These are phyloP conservation scores for Lizonia empirigonia DNA, from an alignment of 2,329 filamentous ascomycete genomes.

Conservation along the genomic window DNA sequence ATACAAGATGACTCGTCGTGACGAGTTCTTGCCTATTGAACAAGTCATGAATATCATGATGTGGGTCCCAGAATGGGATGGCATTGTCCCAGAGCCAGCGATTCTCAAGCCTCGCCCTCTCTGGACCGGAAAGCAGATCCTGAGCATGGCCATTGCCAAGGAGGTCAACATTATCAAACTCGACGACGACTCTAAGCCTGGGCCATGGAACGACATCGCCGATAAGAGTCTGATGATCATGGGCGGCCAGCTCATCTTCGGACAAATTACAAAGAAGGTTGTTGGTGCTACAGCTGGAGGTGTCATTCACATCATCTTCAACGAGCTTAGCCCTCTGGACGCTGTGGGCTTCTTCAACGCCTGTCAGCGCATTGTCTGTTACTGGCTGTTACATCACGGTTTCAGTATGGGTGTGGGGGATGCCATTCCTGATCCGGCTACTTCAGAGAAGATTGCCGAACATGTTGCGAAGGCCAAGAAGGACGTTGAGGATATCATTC, in stretches of 20 bases:
- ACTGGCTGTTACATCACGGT: slow-evolving; percentile 95
- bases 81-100: slow-evolving; percentile 88
- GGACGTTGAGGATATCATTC: slow-evolving; percentile 77
- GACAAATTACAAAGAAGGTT: slow-evolving; percentile 89
- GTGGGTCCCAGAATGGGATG: slow-evolving; percentile 98
- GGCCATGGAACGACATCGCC: slow-evolving; percentile 64
- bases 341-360: slow-evolving; percentile 97
- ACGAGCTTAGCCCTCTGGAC: slow-evolving; percentile 83
- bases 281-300: slow-evolving; percentile 89
- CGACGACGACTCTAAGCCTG: slow-evolving; percentile 62
- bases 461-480: slow-evolving; percentile 82
- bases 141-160: slow-evolving; percentile 87
- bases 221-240: slow-evolving; percentile 85
- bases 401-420: slow-evolving; percentile 99
- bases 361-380: slow-evolving; percentile 90
- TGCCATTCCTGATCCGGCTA: slow-evolving; percentile 86
- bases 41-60: slow-evolving; percentile 96
- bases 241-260: slow-evolving; percentile 87
- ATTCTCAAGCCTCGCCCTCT: slow-evolving; percentile 89
- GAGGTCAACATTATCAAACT: slow-evolving; percentile 74
- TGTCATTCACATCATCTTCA: slow-evolving; percentile 95
- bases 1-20: slow-evolving; percentile 94
- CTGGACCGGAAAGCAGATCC: slow-evolving; percentile 98
- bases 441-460: slow-evolving; percentile 81
- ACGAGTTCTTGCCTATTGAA: slow-evolving; percentile 87